phyloP scores from a whole-genome alignment of 768 basidiomycete genomes.

The Lanmaoa rubissima region DNA sequence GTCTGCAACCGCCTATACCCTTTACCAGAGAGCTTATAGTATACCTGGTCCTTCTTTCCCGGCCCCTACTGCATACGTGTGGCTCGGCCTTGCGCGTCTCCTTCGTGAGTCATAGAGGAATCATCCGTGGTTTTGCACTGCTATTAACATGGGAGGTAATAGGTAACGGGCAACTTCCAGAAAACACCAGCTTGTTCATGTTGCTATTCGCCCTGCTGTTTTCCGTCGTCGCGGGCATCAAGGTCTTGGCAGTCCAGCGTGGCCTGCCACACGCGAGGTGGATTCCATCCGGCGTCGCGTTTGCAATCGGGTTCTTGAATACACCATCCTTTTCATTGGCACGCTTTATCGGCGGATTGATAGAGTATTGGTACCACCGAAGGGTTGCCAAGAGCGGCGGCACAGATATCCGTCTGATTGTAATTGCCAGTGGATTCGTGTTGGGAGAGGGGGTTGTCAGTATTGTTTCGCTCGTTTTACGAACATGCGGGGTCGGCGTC shows the following conservation, averaged over 20 bases:
- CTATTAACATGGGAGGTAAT: conserved; percentile 17
- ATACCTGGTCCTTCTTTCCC: conserved; percentile 96
- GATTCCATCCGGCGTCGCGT: conserved; percentile 92
- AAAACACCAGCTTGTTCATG: conserved; percentile 78
- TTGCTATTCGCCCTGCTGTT: conserved; percentile 70
- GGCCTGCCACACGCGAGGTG: conserved; percentile 60
- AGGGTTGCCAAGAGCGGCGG: conserved; percentile 46
- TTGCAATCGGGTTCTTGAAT: conserved; percentile 94
- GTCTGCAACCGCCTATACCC: conserved; percentile 80
- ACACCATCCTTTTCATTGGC: conserved; percentile 94
- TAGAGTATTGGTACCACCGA: conserved; percentile 70
- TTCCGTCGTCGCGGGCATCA: conserved; percentile 60
- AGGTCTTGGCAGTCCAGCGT: conserved; percentile 53
- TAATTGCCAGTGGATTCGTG: conserved; percentile 93
- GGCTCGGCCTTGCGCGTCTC: conserved; percentile 75
- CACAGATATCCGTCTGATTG: conserved; percentile 71
- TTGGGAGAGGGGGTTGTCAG: conserved; percentile 92
- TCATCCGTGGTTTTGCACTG: background rate
- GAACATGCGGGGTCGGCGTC: conserved; percentile 70
- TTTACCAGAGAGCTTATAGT: conserved; percentile 83
- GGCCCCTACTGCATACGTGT: conserved; percentile 93
- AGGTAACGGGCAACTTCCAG: conserved; percentile 84
- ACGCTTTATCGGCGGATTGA: conserved; percentile 80
- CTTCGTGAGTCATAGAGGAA: conserved; percentile 51
- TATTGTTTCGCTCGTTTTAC: conserved; percentile 71